Conservation (phyloP, 2,329 filamentous ascomycete genomes). For the Xylariales sp. region DNA sequence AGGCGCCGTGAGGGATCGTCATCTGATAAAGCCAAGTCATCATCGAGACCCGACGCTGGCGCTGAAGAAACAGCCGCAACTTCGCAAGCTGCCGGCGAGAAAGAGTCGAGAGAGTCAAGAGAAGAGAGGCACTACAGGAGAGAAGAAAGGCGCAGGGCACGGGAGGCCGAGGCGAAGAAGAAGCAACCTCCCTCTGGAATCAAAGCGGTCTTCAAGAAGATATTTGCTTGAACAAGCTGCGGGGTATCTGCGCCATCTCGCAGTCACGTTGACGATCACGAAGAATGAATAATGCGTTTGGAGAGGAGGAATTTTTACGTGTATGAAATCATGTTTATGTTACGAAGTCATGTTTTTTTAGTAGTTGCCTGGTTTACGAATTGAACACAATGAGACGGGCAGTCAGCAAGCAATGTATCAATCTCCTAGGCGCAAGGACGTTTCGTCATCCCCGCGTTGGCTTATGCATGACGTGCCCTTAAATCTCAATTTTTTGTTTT, state of each 20-base stretch:
- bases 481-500: too few relatives aligned
- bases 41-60: neutral
- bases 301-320: neutral
- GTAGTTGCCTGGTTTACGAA: too few relatives aligned
- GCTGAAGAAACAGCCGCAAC: neutral
- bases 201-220: slow-evolving; percentile 6
- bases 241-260: neutral
- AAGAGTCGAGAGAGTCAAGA: neutral
- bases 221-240: slow-evolving; percentile 2
- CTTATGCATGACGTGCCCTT: too few relatives aligned
- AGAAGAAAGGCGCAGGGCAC: slow-evolving; percentile 3
- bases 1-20: neutral
- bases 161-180: slow-evolving; percentile 5
- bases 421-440: too few relatives aligned
- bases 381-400: too few relatives aligned
- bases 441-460: too few relatives aligned
- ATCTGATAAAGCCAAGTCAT: neutral
- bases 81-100: too few relatives aligned
- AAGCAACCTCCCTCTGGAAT: slow-evolving; percentile 1
- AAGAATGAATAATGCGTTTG: neutral
- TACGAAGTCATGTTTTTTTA: slow-evolving; percentile 5
- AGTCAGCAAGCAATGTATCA: too few relatives aligned
- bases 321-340: slow-evolving; percentile 2
- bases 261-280: neutral
- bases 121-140: neutral